Base-by-base conservation (phyloP, 352 stramenopile genomes). In the Pythium grandisporangium region DNA sequence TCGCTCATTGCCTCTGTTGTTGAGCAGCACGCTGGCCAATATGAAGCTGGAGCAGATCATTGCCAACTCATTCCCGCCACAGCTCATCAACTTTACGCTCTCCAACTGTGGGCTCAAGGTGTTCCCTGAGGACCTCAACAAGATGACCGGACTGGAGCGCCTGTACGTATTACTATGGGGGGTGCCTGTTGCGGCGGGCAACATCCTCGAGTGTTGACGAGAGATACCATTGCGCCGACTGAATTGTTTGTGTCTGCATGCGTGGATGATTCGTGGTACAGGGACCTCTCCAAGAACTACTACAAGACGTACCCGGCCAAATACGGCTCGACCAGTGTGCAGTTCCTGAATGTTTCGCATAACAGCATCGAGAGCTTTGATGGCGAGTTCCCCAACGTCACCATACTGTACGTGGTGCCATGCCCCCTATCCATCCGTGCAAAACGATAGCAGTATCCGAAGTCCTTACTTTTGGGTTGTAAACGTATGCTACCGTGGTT, bases 21-120 rank as follows among this genome's bases (percentile, higher is more conserved):
- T n/a, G n/a, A n/a, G n/a, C 35, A 83, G 70, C 30, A 64, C 56
- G 23, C 57, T 84, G 32, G 58, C 66, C 24, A 84, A 84, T 40
- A 42, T 84, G 25, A 53, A 63, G 24, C 58, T 84, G 19, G 55
- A 63, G 11, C 26, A 56, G 24, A 55, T 68, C 37, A 34, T 55
- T 0, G 58, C 66, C 23, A 76, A 63, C 13, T 71, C 71, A 12
- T 78, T 82, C 37, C 71, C 71, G 4, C 55, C 66, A 19, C 37
- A 63, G 27, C 36, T 70, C 22, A 45, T 69, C 41, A 67, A 82
- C 24, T 58, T 85, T 8, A 73, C 64, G n/a, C 47, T 84, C 42
- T 56, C 54, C 25, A 84, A 84, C 51, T 84, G 71, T 40, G 45
- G 70, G 21, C 52, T 79, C 23, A 70, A 58, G 19, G 66, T 54